Evolutionary conservation across 805 yeast genomes (phyloP).

Genomic region (Yarrowia hollandica): DNA sequence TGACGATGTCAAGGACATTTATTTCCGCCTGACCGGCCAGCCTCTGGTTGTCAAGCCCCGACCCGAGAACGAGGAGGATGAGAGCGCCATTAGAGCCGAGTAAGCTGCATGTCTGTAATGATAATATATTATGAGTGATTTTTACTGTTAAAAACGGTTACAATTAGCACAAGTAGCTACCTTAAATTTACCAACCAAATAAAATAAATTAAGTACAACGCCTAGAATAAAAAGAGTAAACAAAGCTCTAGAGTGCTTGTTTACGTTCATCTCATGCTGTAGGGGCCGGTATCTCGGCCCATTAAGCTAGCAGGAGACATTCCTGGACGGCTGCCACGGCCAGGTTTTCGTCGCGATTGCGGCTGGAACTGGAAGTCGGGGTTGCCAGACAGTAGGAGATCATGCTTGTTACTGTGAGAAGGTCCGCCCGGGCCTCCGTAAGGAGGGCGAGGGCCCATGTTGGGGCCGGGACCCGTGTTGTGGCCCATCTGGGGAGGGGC

Average conservation of each 20-base stretch:
- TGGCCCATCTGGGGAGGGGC: constrained; percentile 30
- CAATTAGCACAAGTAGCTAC: no score
- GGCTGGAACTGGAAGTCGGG: constrained; percentile 24
- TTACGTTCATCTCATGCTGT: constrained; percentile 28
- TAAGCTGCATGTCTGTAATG: constrained; percentile 29
- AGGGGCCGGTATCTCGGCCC: constrained; percentile 32
- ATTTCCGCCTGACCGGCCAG: constrained; percentile 87
- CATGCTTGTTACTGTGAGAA: constrained; percentile 7
- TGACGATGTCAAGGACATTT: constrained; percentile 93
- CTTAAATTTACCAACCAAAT: constrained; percentile 20
- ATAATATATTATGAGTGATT: constrained; percentile 22
- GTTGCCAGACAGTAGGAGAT: constrained; percentile 9
- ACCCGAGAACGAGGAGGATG: constrained; percentile 53
- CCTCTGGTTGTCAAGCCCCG: constrained; percentile 85
- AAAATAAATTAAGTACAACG: constrained; percentile 26
- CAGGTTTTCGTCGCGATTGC: constrained; percentile 6
- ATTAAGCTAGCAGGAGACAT: constrained; percentile 31
- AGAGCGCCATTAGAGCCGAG: constrained; percentile 29
- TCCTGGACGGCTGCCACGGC: constrained; percentile 5
- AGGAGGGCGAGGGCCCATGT: constrained; percentile 25
- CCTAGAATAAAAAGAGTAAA: constrained; percentile 18
- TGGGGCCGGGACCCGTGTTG: constrained; percentile 5
- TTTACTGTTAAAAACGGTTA: no score
- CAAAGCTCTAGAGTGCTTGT: constrained; percentile 7
- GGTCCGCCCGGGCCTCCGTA: constrained; percentile 13